Evolutionary conservation across 2,329 filamentous ascomycete genomes (phyloP).

Genomic region (Alternaria viburni): DNA sequence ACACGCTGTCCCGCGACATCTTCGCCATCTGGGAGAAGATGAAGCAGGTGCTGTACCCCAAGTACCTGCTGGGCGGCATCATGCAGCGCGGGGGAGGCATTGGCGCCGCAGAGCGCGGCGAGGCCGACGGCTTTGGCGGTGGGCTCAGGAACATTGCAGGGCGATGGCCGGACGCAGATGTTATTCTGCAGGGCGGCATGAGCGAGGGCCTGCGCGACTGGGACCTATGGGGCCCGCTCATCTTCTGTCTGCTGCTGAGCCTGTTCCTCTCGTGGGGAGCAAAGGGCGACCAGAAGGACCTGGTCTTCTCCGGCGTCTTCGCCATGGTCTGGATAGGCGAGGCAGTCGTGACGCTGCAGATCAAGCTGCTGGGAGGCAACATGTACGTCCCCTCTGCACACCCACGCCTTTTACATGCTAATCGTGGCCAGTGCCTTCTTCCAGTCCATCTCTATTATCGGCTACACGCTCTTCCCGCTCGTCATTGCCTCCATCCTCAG

Average conservation of each 20-base stretch:
- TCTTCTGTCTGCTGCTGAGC: constrained; percentile 90
- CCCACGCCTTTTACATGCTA: constrained; percentile 21
- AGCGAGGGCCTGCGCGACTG: constrained; percentile 90
- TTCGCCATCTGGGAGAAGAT: constrained; percentile 97
- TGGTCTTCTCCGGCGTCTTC: constrained; percentile 96
- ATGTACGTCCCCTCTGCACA: constrained; percentile 71
- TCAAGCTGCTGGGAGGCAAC: constrained; percentile 93
- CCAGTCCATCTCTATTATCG: constrained; percentile 96
- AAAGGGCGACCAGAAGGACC: constrained; percentile 77
- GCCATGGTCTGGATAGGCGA: constrained; percentile 97
- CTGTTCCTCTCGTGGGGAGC: constrained; percentile 86
- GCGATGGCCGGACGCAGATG: constrained; percentile 72
- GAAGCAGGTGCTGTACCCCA: constrained; percentile 94
- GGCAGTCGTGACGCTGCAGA: constrained; percentile 96
- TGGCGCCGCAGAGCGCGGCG: constrained; percentile 63
- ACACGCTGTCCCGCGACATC: constrained; percentile 90
- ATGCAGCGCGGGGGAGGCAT: constrained; percentile 65
- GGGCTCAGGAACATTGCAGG: constrained; percentile 63
- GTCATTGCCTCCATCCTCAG: constrained; percentile 92
- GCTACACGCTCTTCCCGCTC: constrained; percentile 95
- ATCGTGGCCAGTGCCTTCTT: constrained; percentile 81
- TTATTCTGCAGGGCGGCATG: constrained; percentile 73
- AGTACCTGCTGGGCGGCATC: constrained; percentile 81
- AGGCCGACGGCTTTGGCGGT: constrained; percentile 53
- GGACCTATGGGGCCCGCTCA: constrained; percentile 96